Conservation (phyloP, 768 basidiomycete genomes). For the Phlebiopsis flavidoalba region DNA sequence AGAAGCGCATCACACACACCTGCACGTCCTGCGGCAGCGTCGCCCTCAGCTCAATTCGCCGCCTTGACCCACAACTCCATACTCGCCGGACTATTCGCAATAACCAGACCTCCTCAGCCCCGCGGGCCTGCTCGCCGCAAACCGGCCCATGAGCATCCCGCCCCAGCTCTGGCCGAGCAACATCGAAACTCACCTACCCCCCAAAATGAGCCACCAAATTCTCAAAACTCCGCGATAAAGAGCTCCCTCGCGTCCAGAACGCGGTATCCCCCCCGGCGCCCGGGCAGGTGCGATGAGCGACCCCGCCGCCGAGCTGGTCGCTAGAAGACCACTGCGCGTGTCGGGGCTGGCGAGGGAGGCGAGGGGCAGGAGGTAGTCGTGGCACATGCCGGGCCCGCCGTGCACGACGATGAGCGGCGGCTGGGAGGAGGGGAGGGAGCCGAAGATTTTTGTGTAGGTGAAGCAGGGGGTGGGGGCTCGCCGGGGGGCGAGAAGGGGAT, state of each 20-base stretch:
- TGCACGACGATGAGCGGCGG: slow-evolving; percentile 39
- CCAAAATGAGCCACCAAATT: slow-evolving; percentile 40
- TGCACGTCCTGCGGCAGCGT: slow-evolving; percentile 36
- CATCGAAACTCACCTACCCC: slow-evolving; percentile 35
- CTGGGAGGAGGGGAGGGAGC: slow-evolving; percentile 29
- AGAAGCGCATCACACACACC: not conserved
- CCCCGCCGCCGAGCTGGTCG: slow-evolving; percentile 45
- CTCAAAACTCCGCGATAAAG: slow-evolving; percentile 49
- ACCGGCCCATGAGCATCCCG: slow-evolving; percentile 43
- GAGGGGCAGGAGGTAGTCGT: slow-evolving; percentile 36
- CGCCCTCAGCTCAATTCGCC: slow-evolving; percentile 24
- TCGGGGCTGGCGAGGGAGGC: slow-evolving; percentile 25
- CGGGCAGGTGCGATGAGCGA: slow-evolving; percentile 38
- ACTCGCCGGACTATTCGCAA: slow-evolving; percentile 37
- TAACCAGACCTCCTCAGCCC: slow-evolving; percentile 41
- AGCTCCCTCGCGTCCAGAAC: slow-evolving; percentile 45
- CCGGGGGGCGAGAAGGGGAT: slow-evolving; percentile 13
- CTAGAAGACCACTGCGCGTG: slow-evolving; percentile 41
- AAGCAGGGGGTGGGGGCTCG: slow-evolving; percentile 25
- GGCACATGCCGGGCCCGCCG: slow-evolving; percentile 41
- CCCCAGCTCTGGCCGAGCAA: slow-evolving; percentile 60
- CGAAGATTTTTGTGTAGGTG: slow-evolving; percentile 41
- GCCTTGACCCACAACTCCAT: slow-evolving; percentile 37
- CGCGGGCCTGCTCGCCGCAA: slow-evolving; percentile 34
- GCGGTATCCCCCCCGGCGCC: slow-evolving; percentile 23